Base-by-base conservation (phyloP, 441 rosid species). In the Bocquillonia castaneifolia region DNA sequence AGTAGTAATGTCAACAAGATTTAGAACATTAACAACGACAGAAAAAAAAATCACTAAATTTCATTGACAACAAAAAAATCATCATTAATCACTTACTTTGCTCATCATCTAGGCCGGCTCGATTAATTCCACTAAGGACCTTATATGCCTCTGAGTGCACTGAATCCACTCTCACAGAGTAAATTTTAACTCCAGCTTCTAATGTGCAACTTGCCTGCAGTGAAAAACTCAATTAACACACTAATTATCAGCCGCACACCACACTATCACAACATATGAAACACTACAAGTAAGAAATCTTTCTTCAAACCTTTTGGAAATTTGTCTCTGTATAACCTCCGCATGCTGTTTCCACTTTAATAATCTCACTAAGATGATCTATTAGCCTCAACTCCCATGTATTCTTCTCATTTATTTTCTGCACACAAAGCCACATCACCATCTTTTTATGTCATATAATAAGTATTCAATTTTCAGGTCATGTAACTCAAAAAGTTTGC, bases 161-260 rank as follows among this genome's bases (percentile, higher is more conserved):
- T 0, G 97, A 91, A 82, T 93, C 97, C 73, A 91, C 96, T 76
- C 97, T 79, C 72, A 89, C 57, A 0, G 97, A 86, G 79, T 93
- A 93, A 56, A 93, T 93, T 83, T 90, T 91, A 67, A 93, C 97
- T 55, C 98, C 96, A 72, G 97, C 98, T 84, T 93, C 98, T 75
- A 93, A 81, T 6, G 97, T 90, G 81, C 94, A 93, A 76, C 97
- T 91, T 18, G 97, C 98, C 97, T 93, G 77, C 37, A 78, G 51
- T 2, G 47, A 23, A 6, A 51, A 32, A n/a, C n/a, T 13, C 3
- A 6, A 56, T 10, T 34, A 10, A 31, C 44, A 58, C 3, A 40
- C 20, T 48, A 17, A 36, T 36, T 36, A 36, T 36, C 4, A 3
- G 40, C 40, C 40, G 5, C 4, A 36, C 9, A 36, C 47, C 15